Percentiles rank a stretch among this genome's conserved stretches.
Evolutionary conservation across 2,329 filamentous ascomycete genomes (phyloP).

Genomic region (Talaromyces sp.): DNA sequence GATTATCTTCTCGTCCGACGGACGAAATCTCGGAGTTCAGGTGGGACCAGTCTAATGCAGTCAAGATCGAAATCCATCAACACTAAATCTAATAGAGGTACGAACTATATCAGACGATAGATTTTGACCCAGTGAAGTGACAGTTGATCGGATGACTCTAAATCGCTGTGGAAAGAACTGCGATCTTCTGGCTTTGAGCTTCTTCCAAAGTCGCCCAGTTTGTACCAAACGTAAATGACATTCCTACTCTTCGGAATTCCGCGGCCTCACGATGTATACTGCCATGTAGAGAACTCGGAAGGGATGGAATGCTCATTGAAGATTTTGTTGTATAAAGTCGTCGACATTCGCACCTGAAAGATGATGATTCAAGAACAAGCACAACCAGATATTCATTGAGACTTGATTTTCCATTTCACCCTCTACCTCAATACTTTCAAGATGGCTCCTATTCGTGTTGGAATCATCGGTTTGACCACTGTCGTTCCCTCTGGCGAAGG

Average conservation of each 20-base stretch:
- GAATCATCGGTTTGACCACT: slow-evolving; percentile 8
- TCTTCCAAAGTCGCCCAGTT: neutral
- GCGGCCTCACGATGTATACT: neutral
- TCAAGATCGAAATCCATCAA: neutral
- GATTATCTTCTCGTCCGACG: too few relatives aligned
- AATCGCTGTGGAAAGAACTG: neutral
- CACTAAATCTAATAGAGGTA: neutral
- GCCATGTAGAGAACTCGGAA: neutral
- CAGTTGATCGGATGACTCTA: too few relatives aligned
- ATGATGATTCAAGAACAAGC: neutral
- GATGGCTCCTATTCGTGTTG: slow-evolving; percentile 14
- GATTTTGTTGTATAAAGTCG: neutral
- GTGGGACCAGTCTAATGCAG: slow-evolving; percentile 2
- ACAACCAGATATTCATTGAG: neutral
- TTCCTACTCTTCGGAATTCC: neutral
- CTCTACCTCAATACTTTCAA: neutral
- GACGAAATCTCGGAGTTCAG: slow-evolving; percentile 8
- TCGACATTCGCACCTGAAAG: neutral
- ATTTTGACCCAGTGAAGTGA: too few relatives aligned
- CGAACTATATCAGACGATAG: neutral
- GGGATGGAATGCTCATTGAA: neutral
- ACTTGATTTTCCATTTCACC: neutral
- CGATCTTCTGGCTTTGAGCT: neutral
- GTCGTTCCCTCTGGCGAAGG: neutral
- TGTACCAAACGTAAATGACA: neutral